Conservation (phyloP, 2,329 filamentous ascomycete genomes). For the Xylariales sp. region DNA sequence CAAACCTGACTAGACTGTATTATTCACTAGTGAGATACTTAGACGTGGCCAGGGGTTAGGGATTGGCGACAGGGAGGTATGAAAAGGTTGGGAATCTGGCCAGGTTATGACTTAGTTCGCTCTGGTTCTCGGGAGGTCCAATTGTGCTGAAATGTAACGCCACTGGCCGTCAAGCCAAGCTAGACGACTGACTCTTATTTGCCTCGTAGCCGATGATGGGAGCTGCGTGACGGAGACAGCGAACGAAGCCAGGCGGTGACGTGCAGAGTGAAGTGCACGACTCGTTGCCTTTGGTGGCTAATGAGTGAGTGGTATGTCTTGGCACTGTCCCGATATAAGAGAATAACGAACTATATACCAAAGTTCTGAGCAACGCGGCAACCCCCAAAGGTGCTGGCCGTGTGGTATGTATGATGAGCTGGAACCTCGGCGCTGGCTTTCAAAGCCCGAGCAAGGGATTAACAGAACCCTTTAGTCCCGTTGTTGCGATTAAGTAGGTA, state of each 20-base stretch:
- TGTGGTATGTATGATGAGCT: slow-evolving; percentile 5
- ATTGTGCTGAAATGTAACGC: slow-evolving; percentile 36
- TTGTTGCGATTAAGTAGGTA: slow-evolving; percentile 15
- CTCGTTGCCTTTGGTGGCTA: slow-evolving; percentile 31
- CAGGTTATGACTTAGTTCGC: slow-evolving; percentile 45
- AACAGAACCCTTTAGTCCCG: slow-evolving; percentile 7
- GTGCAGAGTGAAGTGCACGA: slow-evolving; percentile 38
- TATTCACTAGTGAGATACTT: slow-evolving; percentile 43
- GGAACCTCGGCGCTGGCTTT: slow-evolving; percentile 5
- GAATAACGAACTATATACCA: slow-evolving; percentile 5
- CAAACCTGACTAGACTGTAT: slow-evolving; percentile 46
- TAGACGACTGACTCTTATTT: slow-evolving; percentile 50
- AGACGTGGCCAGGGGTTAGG: slow-evolving; percentile 43
- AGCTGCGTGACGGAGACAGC: slow-evolving; percentile 32
- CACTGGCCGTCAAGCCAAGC: slow-evolving; percentile 43
- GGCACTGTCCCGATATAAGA: slow-evolving; percentile 19
- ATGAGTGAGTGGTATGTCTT: slow-evolving; percentile 22
- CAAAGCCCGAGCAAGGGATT: no score
- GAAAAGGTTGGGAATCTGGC: slow-evolving; percentile 39
- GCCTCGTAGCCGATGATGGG: slow-evolving; percentile 33
- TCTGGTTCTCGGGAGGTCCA: slow-evolving; percentile 39
- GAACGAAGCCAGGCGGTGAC: slow-evolving; percentile 40
- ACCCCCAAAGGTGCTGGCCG: neutral
- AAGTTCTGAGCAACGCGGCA: slow-evolving; percentile 24
- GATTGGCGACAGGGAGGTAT: slow-evolving; percentile 44